phyloP scores from a whole-genome alignment of 148 eudicot species.

The Simmondsia chinensis region DNA sequence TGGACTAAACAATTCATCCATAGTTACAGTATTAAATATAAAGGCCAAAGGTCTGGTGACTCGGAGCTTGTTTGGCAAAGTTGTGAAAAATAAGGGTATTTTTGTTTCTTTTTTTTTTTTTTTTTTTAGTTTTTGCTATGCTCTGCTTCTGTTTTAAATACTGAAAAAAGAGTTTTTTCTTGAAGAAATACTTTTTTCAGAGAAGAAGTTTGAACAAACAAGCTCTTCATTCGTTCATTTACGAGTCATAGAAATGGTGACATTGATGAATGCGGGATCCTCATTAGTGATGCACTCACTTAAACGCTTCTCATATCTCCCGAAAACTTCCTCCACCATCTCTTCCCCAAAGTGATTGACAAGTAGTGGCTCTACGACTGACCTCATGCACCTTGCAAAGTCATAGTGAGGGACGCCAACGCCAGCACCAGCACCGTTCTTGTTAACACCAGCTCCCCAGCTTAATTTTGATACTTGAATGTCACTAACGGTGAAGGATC shows the following conservation, averaged over 20 bases:
- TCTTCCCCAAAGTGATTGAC: conserved; percentile 4
- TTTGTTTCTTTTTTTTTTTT: too few relatives aligned
- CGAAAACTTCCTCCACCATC: conserved; percentile 5
- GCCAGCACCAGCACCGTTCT: not conserved
- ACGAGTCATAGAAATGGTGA: conserved; percentile 8
- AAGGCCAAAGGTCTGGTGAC: too few relatives aligned
- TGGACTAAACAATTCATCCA: too few relatives aligned
- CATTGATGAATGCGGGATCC: conserved; percentile 3
- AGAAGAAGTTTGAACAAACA: too few relatives aligned
- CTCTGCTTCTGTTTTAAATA: too few relatives aligned
- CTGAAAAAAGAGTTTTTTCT: too few relatives aligned
- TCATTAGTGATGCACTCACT: conserved; percentile 5
- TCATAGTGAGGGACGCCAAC: not conserved
- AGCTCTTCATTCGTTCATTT: too few relatives aligned
- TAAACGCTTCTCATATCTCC: not conserved
- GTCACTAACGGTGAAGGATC: not conserved
- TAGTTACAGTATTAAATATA: too few relatives aligned
- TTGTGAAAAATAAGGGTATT: too few relatives aligned
- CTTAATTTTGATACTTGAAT: not conserved
- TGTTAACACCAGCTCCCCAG: not conserved
- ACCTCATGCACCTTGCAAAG: conserved; percentile 8
- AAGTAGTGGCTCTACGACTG: conserved; percentile 8
- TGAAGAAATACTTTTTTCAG: too few relatives aligned
- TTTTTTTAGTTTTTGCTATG: too few relatives aligned
- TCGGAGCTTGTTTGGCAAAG: too few relatives aligned